Base-by-base conservation (phyloP, 2,329 filamentous ascomycete genomes). In the Aspergillus hortae region DNA sequence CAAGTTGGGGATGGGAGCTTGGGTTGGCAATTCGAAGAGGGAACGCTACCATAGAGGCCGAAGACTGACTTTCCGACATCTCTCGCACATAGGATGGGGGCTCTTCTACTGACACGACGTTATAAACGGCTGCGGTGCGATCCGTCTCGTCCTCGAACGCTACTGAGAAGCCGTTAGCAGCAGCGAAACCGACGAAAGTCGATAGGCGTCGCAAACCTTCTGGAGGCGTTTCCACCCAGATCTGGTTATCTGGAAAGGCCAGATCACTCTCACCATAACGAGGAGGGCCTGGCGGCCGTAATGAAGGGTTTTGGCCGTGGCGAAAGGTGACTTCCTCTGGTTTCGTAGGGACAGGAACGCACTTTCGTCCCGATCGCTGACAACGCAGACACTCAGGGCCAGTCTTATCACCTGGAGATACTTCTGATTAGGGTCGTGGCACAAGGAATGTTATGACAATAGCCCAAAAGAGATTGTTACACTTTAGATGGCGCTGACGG, bases 401-500 rank as follows among this genome's bases (percentile, higher is more conserved):
- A 25, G 67, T 63, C 58, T 68, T 70, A 53, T 70, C 67, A 69
- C 67, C 67, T 70, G 52, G 17, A 53, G 19, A 19, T 10, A 21
- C 27, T 41, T 53, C 40, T 48, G 48, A 38, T 43, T 44, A 17
- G 23, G 33, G 19, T 36, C 30, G n/a, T 17, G 19, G 11, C 21
- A 9, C 19, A 17, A 9, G 19, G 14, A 48, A 32, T 21, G 7
- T 19, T 15, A 44, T 27, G 21, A 35, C 12, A n/a, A 38, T 38
- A 11, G 35, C 35, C 12, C 2, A 11, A 11, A 27, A 32, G 19
- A 44, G n/a, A 40, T 17, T 11, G 33, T 42, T 64, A 70, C 67
- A 70, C 68, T 68, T 70, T 55, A 70, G 55, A 67, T 70, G 67
- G 63, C 67, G 67, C 62, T 68, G 61, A 59, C 67, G 67, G 61